Evolutionary conservation across 2,329 filamentous ascomycete genomes (phyloP), one percentile per base, ranked within the genome.

Genomic region (Tympanopsis confertula): DNA sequence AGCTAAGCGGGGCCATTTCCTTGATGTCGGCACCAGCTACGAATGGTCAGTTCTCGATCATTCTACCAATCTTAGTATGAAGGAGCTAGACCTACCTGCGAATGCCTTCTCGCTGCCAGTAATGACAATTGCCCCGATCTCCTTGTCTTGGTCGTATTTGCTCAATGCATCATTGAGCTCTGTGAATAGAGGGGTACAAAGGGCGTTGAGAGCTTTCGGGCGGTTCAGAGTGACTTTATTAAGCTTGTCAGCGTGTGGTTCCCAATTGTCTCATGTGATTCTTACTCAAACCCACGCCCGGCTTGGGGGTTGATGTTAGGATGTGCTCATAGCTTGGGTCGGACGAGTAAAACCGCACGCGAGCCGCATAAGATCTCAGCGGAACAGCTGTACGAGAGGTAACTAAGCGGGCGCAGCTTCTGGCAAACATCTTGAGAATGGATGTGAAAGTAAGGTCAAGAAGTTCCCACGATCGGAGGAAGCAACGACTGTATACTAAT

Each of bases 141-240:
- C 43, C 35, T 48, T 35, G 28, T 54, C 49, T 17, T 28, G 46
- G 35, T 47, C 47, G 19, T 43, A 51, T 29, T 32, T 38, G 36
- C 36, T 46, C 24, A 58, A 48, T 37, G 48, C 45, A 7, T 36
- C 43, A 13, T 63, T 48, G 4, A 73, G 52, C 35, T 71, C 58
- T 39, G 50, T 47, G 44, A 72, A 66, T 55, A 75, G 65, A 35
- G 53, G 50, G 39, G 62, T 57, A 2, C 70, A 75, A 40, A 78
- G 64, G 7, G 74, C 71, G 58, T 78, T 78, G 39, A 70, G 62
- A 50, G 77, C 75, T 35, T 62, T 58, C 2, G 69, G 71, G 3
- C 73, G 62, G 52, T 72, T 69, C 42, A 75, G 52, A 13, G 64
- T 62, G 39, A 77, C 47, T 19, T 72, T 49, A 20, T 66, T 57